A percentile compares a stretch with the other conserved stretches of the same genome.
These are phyloP conservation scores for Lentithecium fluviatile DNA, from an alignment of 495 filamentous ascomycete species.

Conservation along the genomic window DNA sequence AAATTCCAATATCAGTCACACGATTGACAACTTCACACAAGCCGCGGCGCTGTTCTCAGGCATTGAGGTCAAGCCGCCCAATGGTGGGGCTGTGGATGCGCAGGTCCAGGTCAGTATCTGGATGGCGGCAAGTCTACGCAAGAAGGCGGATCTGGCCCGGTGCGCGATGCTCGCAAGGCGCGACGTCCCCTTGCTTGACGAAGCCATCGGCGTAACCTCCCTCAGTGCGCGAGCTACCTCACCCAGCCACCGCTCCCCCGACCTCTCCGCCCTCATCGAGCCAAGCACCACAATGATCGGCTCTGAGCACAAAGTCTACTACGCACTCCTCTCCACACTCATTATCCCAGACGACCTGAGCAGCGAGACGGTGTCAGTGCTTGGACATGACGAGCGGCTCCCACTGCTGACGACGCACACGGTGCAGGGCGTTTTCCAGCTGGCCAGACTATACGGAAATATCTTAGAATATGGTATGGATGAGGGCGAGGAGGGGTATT, in stretches of 20 bases:
- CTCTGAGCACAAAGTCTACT: conserved; percentile 27
- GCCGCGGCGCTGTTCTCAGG: conserved; percentile 20
- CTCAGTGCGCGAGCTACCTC: too few relatives aligned
- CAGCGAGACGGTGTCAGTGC: conserved; percentile 11
- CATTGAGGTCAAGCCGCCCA: conserved; percentile 24
- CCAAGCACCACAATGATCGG: conserved; percentile 26
- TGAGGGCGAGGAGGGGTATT: background rate
- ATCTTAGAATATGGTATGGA: conserved; percentile 16
- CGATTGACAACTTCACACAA: conserved; percentile 17
- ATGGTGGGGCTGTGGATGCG: conserved; percentile 18
- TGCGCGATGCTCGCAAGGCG: conserved; percentile 5
- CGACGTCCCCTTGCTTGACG: too few relatives aligned
- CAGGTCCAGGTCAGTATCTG: conserved; percentile 27
- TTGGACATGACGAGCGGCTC: conserved; percentile 22
- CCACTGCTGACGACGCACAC: conserved; percentile 12
- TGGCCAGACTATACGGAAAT: conserved; percentile 14
- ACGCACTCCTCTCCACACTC: conserved; percentile 17
- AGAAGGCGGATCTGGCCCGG: conserved; percentile 20
- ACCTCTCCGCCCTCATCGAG: conserved; percentile 16
- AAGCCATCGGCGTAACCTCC: too few relatives aligned
- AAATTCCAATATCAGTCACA: conserved; percentile 14
- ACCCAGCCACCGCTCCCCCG: too few relatives aligned
- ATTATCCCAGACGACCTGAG: background rate
- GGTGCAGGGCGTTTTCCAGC: conserved; percentile 19
- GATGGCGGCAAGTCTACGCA: conserved; percentile 28